Evolutionary conservation across 2,329 filamentous ascomycete species (phyloP), one percentile per base, ranked within the genome.

Genomic region (Ophiostoma tasmaniense): DNA sequence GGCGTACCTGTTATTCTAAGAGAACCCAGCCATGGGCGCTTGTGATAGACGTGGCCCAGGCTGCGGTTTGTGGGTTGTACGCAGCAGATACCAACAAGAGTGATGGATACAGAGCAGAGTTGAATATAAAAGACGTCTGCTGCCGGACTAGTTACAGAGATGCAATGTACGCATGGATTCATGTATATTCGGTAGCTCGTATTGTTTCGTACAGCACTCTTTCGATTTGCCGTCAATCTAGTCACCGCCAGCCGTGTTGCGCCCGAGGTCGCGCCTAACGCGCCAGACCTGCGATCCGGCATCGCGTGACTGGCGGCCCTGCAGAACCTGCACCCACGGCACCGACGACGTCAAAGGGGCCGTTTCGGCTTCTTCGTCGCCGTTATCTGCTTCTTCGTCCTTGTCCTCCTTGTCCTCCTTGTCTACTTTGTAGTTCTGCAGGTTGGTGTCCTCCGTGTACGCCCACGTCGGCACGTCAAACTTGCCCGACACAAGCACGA

Each of bases 381-480:
- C 64, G 5, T 42, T 37, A 0, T 74, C 75, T 11, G 73, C 74
- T 35, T 79, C 78, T 1, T 78, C 79, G 3, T 77, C 77, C 30
- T 74, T 76, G 1, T 76, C 78, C 11, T 39, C 37, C 11, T 14
- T 39, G 2, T 74, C 71, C 11, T 71, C 74, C 11, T 72, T 74
- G 1, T 68, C 66, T 17, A 73, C 75, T 8, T 68, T 65, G 70
- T 39, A 64, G 1, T 65, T 62, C n/a, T 62, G 64, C 20, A 61
- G 73, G 72, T 87, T 83, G 20, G 88, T 73, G 45, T 89, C 85
- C 74, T 91, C 89, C 0, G 85, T 85, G 71, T 90, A 90, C 1
- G 88, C 87, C 89, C 89, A 92, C 2, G 82, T 86, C 0, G 89
- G 88, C 1, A 85, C 79, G 73, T 92, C 90, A 68, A 90, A 86